Percentiles rank a stretch among this genome's conserved stretches.
phyloP scores from a whole-genome alignment of 257 asterid genomes.

The Jacaranda mimosifolia region DNA sequence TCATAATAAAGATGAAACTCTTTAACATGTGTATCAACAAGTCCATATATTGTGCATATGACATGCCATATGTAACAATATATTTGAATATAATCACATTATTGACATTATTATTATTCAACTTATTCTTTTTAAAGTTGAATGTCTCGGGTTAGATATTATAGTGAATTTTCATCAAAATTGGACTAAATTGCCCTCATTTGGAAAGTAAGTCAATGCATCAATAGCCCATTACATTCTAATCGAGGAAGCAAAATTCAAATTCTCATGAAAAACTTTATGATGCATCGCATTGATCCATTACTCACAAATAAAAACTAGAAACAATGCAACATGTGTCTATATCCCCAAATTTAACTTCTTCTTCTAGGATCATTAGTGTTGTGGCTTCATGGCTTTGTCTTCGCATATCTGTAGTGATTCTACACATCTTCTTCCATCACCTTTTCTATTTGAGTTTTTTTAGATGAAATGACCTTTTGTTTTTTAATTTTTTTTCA shows the following conservation, averaged over 20 bases:
- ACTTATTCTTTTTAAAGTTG: no score
- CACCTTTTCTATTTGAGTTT: slow-evolving; percentile 25
- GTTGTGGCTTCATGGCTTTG: slow-evolving; percentile 37
- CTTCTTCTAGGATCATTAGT: slow-evolving; percentile 35
- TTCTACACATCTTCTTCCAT: slow-evolving; percentile 26
- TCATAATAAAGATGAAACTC: no score
- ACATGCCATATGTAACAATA: no score
- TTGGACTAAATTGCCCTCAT: not conserved
- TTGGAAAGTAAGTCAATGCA: not conserved
- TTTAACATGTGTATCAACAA: no score
- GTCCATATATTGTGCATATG: no score
- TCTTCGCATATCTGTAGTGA: slow-evolving; percentile 31
- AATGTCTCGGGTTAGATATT: no score
- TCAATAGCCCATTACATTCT: not conserved
- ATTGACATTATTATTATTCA: no score
- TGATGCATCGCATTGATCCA: not conserved
- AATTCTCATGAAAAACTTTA: not conserved
- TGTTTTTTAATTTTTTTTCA: not conserved
- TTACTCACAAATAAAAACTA: not conserved
- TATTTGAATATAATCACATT: no score
- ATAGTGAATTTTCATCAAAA: not conserved
- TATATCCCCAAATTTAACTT: slow-evolving; percentile 29
- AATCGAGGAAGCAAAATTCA: not conserved
- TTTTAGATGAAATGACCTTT: not conserved
- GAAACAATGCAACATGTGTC: not conserved